phyloP scores from a whole-genome alignment of 495 filamentous ascomycete species.

The Penicillium manginii region DNA sequence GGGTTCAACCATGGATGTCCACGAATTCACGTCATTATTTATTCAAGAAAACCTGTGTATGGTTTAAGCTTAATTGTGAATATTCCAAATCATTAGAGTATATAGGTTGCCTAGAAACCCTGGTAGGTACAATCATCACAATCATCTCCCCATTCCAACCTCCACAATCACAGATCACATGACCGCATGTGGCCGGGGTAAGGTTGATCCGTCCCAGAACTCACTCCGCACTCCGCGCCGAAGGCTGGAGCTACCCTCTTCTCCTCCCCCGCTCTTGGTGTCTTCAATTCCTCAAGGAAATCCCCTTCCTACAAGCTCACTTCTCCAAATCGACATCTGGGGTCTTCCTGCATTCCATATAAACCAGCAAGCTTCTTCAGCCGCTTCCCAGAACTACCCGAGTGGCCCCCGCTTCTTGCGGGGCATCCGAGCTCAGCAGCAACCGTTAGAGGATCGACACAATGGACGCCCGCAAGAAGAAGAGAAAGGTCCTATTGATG shows the following conservation, averaged over 20 bases:
- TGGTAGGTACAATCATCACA: too few relatives aligned
- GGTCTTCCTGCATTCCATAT: background rate
- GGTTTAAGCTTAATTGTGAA: background rate
- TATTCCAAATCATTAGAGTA: background rate
- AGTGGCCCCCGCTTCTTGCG: constrained; percentile 32
- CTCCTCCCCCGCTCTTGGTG: constrained; percentile 14
- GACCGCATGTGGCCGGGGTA: constrained; percentile 11
- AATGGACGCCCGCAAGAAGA: constrained; percentile 56
- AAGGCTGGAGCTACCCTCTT: constrained; percentile 23
- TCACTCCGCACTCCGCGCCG: constrained; percentile 24
- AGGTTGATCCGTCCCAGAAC: constrained; percentile 21
- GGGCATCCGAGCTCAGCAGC: constrained; percentile 31
- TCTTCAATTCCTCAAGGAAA: constrained; percentile 16
- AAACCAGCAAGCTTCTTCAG: constrained; percentile 5
- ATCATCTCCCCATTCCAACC: background rate
- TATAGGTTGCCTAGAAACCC: background rate
- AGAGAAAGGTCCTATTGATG: constrained; percentile 65
- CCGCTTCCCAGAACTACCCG: constrained; percentile 18
- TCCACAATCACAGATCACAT: constrained; percentile 17
- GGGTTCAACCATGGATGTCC: background rate
- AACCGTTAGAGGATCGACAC: constrained; percentile 14
- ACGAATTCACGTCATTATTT: background rate
- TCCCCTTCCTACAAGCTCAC: background rate
- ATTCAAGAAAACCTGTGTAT: background rate
- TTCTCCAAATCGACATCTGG: background rate